phyloP scores from a whole-genome alignment of 2,329 filamentous ascomycete species.

The Phialophora chinensis region DNA sequence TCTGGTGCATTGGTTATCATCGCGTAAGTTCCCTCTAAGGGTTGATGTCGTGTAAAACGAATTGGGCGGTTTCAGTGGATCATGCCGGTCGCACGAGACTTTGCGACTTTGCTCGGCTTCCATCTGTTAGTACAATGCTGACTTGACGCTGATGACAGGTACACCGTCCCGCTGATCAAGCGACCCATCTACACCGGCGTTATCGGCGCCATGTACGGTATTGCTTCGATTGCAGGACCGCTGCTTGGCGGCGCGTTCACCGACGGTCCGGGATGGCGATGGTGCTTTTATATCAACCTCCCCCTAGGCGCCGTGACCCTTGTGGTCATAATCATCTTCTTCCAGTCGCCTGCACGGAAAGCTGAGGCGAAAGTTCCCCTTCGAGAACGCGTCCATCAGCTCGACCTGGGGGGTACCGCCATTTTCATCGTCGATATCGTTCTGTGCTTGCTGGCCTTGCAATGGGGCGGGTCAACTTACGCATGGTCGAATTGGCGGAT shows the following conservation, averaged over 20 bases:
- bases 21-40: constrained; percentile 28
- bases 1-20: constrained; percentile 44
- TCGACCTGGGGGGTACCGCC: constrained; percentile 52
- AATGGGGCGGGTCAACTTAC: constrained; percentile 54
- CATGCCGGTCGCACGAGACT: background rate
- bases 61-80: background rate
- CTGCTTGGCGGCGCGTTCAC: constrained; percentile 50
- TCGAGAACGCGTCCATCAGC: constrained; percentile 49
- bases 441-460: constrained; percentile 56
- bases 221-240: constrained; percentile 51
- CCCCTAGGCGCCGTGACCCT: constrained; percentile 51
- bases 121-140: background rate
- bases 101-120: background rate
- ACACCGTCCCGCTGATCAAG: constrained; percentile 58
- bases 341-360: constrained; percentile 48
- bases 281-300: constrained; percentile 53
- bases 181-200: constrained; percentile 62
- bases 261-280: constrained; percentile 46
- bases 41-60: background rate
- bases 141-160: background rate
- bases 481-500: constrained; percentile 54
- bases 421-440: constrained; percentile 55
- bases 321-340: constrained; percentile 56
- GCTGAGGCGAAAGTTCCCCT: constrained; percentile 43
- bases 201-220: constrained; percentile 51